Evolutionary conservation across 345 rosid species (phyloP).

Genomic region (Corymbia maculata): DNA sequence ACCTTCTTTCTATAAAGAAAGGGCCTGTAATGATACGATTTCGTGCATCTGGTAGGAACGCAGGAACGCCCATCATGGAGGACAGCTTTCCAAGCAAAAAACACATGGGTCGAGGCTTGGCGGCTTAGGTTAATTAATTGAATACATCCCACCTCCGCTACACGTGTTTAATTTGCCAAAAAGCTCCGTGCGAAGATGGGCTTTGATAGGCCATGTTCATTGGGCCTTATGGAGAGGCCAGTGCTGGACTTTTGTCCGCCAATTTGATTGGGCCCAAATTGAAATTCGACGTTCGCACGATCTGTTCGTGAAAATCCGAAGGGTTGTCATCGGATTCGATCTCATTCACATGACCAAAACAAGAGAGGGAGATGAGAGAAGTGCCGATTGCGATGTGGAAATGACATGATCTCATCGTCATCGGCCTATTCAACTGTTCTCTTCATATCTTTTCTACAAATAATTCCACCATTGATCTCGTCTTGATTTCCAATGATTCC

Average conservation of each 20-base stretch:
- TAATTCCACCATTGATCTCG: neutral
- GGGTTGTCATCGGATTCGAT: neutral
- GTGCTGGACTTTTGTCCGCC: neutral
- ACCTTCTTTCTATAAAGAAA: neutral
- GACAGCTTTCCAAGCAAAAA: neutral
- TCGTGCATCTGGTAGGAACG: neutral
- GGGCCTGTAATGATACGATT: neutral
- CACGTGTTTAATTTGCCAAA: neutral
- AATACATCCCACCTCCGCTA: neutral
- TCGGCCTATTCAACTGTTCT: neutral
- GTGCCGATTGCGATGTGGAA: neutral
- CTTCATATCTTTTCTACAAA: neutral
- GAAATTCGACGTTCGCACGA: neutral
- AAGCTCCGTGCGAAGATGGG: neutral
- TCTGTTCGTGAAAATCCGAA: neutral
- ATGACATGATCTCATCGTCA: neutral
- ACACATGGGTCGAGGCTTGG: neutral
- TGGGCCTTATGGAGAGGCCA: neutral
- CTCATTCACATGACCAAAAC: neutral
- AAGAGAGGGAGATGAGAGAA: neutral
- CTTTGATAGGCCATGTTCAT: neutral
- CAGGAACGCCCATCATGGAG: neutral
- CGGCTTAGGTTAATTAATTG: neutral
- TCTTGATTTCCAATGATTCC: neutral
- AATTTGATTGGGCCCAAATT: neutral